Conservation (phyloP, 441 rosid species). For the Cnidoscolus chayamansa region DNA sequence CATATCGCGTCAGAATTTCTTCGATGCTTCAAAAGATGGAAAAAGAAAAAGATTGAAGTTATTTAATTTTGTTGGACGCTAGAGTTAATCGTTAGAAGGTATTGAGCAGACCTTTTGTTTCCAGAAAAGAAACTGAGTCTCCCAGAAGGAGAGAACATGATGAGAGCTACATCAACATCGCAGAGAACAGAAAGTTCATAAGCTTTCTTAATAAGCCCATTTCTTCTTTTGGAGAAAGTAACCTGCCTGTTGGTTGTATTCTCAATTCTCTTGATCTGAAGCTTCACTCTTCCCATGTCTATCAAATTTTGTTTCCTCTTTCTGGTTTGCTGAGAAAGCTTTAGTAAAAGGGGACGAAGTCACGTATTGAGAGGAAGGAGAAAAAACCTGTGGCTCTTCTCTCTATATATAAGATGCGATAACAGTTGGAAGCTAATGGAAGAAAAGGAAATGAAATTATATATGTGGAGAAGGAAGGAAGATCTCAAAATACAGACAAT, state of each 20-base stretch:
- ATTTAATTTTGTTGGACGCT: too few species aligned
- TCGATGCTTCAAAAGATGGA: constrained; percentile 36
- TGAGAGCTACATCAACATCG: constrained; percentile 49
- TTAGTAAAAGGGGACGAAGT: neutral
- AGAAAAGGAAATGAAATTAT: neutral
- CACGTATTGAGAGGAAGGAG: neutral
- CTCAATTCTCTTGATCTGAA: constrained; percentile 51
- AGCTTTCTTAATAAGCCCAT: constrained; percentile 51
- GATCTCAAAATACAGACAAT: neutral
- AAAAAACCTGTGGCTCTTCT: neutral
- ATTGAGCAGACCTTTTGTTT: constrained; percentile 34
- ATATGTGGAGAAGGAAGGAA: constrained; percentile 1
- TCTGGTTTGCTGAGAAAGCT: neutral
- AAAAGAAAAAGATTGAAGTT: neutral
- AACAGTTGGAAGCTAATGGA: neutral
- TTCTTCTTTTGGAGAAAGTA: constrained; percentile 55
- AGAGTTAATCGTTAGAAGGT: too few species aligned
- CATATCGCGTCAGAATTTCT: constrained; percentile 40
- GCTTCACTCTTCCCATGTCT: constrained; percentile 49
- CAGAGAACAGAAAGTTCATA: constrained; percentile 59
- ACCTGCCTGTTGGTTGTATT: constrained; percentile 52
- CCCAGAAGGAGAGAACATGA: constrained; percentile 55
- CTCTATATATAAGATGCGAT: neutral
- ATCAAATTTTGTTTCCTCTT: neutral
- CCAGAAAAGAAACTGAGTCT: constrained; percentile 47